Conservation (phyloP, 2,329 filamentous ascomycete species). For the Aspergillus nomiae region DNA sequence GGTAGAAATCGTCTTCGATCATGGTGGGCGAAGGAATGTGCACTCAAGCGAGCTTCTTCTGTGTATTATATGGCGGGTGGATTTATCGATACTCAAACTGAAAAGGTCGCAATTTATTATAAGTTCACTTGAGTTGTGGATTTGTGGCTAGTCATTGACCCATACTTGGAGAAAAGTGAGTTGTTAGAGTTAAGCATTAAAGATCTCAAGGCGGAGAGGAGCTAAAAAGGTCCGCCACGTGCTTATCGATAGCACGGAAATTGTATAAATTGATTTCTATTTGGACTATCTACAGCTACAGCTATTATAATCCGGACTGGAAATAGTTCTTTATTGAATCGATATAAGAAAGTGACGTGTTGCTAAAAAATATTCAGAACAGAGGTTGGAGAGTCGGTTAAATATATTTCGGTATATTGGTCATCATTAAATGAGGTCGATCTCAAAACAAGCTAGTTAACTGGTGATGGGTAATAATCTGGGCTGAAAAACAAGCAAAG, state of each 20-base stretch:
- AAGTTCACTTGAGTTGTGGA: not conserved
- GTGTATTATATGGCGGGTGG: not conserved
- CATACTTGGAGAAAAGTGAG: not conserved
- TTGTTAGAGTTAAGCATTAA: not conserved
- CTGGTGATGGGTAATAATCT: not conserved
- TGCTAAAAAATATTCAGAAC: not conserved
- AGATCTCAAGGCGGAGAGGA: constrained; percentile 3
- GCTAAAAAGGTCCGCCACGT: constrained; percentile 16
- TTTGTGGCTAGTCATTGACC: not conserved
- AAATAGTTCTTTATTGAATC: not conserved
- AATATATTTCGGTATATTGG: not conserved
- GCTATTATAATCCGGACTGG: not conserved
- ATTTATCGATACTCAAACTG: not conserved
- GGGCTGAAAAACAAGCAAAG: not conserved
- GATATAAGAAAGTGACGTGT: not conserved
- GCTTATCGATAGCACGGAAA: constrained; percentile 23
- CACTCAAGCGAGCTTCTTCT: not conserved
- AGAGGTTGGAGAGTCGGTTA: not conserved
- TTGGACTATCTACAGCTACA: not conserved
- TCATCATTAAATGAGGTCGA: not conserved
- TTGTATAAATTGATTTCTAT: no score
- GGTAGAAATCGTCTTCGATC: constrained; percentile 90
- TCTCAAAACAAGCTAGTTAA: not conserved
- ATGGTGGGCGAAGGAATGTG: constrained; percentile 46
- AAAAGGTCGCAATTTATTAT: not conserved